Percentiles rank a stretch among this genome's conserved stretches.
Evolutionary conservation across 257 asterid species (phyloP).

Genomic region (Mentha longifolia): DNA sequence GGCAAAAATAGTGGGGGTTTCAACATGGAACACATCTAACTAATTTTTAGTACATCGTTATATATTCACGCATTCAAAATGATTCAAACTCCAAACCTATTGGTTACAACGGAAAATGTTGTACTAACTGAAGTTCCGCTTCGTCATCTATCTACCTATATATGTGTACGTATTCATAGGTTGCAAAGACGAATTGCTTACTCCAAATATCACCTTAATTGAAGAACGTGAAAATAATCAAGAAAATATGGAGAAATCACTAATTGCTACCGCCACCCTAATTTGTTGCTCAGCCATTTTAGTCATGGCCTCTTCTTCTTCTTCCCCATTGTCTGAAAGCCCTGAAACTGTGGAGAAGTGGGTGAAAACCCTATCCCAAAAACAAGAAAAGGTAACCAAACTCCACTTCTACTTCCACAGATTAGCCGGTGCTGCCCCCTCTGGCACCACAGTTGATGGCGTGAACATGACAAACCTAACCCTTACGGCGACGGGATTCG

Average conservation of each 20-base stretch:
- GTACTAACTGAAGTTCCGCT: too few relatives aligned
- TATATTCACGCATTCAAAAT: too few relatives aligned
- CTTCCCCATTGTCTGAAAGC: not conserved
- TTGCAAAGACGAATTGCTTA: too few relatives aligned
- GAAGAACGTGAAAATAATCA: not conserved
- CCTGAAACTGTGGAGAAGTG: conserved; percentile 15
- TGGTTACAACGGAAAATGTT: too few relatives aligned
- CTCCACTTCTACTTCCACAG: conserved; percentile 31
- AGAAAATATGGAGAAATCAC: conserved; percentile 9
- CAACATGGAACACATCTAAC: too few relatives aligned
- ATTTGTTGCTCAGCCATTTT: not conserved
- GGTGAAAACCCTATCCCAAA: conserved; percentile 12
- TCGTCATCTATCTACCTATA: too few relatives aligned
- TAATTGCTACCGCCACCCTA: not conserved
- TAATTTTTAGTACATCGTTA: too few relatives aligned
- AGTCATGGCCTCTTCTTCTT: not conserved
- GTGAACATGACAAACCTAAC: not conserved
- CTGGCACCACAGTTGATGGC: not conserved
- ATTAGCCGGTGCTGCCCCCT: not conserved
- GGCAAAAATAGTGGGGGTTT: too few relatives aligned
- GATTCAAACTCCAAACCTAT: too few relatives aligned
- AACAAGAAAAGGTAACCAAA: conserved; percentile 13
- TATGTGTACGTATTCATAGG: too few relatives aligned
- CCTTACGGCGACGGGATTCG: not conserved
- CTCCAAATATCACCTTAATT: not conserved